These are phyloP conservation scores for Linnemannia hyalina DNA, from an alignment of 192 early-diverging fungal species.

Conservation along the genomic window DNA sequence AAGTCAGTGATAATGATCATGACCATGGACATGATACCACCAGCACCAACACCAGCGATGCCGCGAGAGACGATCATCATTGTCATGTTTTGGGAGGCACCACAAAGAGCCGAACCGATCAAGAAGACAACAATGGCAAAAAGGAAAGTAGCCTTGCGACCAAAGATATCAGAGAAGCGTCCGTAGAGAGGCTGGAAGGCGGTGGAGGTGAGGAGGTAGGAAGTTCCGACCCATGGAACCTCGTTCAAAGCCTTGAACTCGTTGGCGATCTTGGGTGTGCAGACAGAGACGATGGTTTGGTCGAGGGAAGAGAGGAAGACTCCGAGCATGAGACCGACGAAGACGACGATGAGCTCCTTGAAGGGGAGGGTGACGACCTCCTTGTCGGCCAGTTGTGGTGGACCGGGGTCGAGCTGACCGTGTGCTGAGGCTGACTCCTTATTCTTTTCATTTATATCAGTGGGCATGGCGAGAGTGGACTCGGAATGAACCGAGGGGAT, in stretches of 20 bases:
- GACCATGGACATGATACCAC: conserved; percentile 68
- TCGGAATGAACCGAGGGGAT: conserved; percentile 7
- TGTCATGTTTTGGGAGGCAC: conserved; percentile 61
- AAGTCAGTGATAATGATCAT: conserved; percentile 82
- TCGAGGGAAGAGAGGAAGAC: conserved; percentile 78
- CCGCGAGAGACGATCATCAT: conserved; percentile 79
- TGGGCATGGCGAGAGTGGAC: neutral
- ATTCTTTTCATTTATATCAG: neutral
- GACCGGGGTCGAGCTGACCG: conserved; percentile 26
- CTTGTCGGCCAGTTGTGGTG: conserved; percentile 11
- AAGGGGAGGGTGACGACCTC: conserved; percentile 32
- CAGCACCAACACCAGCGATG: conserved; percentile 81
- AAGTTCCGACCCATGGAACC: conserved; percentile 73
- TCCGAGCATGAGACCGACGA: conserved; percentile 59
- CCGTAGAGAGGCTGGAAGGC: conserved; percentile 81
- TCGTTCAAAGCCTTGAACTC: conserved; percentile 71
- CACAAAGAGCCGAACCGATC: conserved; percentile 77
- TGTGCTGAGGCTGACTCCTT: neutral
- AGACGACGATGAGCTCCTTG: conserved; percentile 50
- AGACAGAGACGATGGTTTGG: conserved; percentile 84
- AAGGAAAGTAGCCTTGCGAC: conserved; percentile 75
- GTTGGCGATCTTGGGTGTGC: conserved; percentile 71
- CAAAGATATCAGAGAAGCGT: conserved; percentile 82
- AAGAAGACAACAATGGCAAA: conserved; percentile 74
- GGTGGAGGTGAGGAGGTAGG: conserved; percentile 77